Base-by-base conservation (phyloP, 768 basidiomycete genomes). In the Hericium rajendrae region DNA sequence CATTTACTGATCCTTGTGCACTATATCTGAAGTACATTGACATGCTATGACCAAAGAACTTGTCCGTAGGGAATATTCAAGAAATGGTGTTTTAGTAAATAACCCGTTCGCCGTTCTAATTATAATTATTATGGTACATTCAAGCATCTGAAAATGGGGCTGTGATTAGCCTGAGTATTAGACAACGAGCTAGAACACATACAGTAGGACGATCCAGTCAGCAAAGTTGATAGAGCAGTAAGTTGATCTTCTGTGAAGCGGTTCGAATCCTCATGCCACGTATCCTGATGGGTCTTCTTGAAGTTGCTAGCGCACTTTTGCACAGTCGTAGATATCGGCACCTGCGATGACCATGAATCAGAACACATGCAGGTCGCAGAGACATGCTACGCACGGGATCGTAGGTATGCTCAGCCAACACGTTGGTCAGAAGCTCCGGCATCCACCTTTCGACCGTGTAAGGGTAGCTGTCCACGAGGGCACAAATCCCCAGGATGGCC, bases 371-470 rank as follows among this genome's bases (percentile, higher is more conserved):
- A 3, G n/a, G 24, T 40, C 22, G 51, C 37, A 13, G 48, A 55
- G 40, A 46, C 57, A 38, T 32, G 6, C 9, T 1, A 65, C 78
- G 58, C 60, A 86, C 85, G 12, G 93, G 94, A 66, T 94, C 91
- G 59, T 93, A 89, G 1, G 87, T 85, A 68, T 92, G 88, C 63
- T 89, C 86, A 10, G 84, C 85, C 56, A 94, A 75, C 18, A 89
- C 79, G 59, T 80, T 84, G 40, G 88, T 86, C 60, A 94, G 72
- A 48, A 97, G 77, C 50, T 85, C 83, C 0, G 94, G 91, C 81
- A 95, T 85, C 88, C 94, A 98, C 60, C 85, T 83, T 66, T 95
- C 95, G 13, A 97, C 87, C 2, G 93, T 94, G 71, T 97, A 97
- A 0, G 95, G 95, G 68, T 89, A 95, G 57, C 93, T 94, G 64